These are phyloP conservation scores for Lineolata rhizophorae DNA, from an alignment of 495 filamentous ascomycete genomes.

Conservation along the genomic window DNA sequence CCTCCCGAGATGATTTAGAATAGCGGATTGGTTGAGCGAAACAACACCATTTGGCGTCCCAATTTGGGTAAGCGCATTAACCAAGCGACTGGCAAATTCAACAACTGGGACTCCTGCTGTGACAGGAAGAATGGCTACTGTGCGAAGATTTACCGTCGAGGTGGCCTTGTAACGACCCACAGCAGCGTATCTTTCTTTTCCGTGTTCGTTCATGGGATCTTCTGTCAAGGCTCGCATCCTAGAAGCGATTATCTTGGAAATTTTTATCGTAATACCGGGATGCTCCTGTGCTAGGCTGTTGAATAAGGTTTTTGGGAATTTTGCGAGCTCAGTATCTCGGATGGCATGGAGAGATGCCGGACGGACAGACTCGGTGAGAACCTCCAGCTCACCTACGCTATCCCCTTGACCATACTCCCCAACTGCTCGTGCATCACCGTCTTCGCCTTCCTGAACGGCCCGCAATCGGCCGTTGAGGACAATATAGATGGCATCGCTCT, in stretches of 20 bases:
- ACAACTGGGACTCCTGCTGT: constrained; percentile 82
- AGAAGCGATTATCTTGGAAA: constrained; percentile 93
- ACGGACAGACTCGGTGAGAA: constrained; percentile 80
- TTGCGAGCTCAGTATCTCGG: constrained; percentile 86
- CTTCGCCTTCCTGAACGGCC: constrained; percentile 51
- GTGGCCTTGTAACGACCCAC: constrained; percentile 46
- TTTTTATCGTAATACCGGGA: constrained; percentile 94
- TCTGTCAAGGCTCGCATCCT: constrained; percentile 81
- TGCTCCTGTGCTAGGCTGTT: constrained; percentile 95
- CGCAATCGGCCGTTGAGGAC: constrained; percentile 82
- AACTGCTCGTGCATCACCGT: constrained; percentile 67
- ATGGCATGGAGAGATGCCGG: constrained; percentile 88
- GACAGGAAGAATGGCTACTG: constrained; percentile 78
- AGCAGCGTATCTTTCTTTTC: constrained; percentile 21
- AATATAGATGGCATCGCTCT: constrained; percentile 96
- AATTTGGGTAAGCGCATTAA: constrained; percentile 71
- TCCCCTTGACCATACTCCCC: constrained; percentile 94
- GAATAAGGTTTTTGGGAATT: constrained; percentile 87
- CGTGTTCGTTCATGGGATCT: constrained; percentile 40
- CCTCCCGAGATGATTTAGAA: constrained; percentile 79
- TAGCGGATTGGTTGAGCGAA: constrained; percentile 78
- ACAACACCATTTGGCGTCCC: constrained; percentile 77
- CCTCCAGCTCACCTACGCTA: constrained; percentile 90
- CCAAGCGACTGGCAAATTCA: constrained; percentile 79
- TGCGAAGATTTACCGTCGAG: constrained; percentile 79